Evolutionary conservation across 2,329 filamentous ascomycete species (phyloP).

Genomic region (Xylaria sp.): DNA sequence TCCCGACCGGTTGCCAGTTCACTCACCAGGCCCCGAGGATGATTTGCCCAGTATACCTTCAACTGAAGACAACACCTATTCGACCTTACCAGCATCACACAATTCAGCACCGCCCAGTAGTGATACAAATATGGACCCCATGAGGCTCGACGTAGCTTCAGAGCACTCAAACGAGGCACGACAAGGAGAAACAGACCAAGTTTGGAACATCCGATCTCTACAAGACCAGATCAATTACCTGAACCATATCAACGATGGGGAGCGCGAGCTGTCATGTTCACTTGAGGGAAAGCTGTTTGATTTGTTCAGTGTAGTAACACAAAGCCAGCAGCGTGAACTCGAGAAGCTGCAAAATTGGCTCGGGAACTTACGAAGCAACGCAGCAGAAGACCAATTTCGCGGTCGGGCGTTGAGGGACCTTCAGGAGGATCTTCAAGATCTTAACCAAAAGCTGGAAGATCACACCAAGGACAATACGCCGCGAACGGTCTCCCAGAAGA

Average conservation of each 20-base stretch:
- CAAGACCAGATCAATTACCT: conserved; percentile 3
- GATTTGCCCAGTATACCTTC: conserved; percentile 5
- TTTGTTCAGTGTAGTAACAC: conserved; percentile 21
- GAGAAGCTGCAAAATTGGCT: conserved; percentile 23
- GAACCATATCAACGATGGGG: neutral
- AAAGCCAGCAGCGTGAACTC: conserved; percentile 25
- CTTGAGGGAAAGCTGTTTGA: conserved; percentile 20
- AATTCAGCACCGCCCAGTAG: neutral
- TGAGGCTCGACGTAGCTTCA: neutral
- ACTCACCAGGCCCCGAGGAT: conserved; percentile 1
- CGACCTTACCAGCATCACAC: neutral
- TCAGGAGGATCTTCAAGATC: conserved; percentile 11
- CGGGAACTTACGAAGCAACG: conserved; percentile 8
- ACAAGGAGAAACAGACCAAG: neutral
- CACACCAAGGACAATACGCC: conserved; percentile 9
- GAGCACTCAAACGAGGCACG: neutral
- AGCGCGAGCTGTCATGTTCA: neutral
- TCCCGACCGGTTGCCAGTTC: conserved; percentile 16
- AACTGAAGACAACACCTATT: neutral
- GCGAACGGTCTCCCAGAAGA: neutral
- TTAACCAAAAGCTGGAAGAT: conserved; percentile 15
- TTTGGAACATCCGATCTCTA: conserved; percentile 1
- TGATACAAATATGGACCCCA: neutral
- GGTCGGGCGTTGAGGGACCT: conserved; percentile 10
- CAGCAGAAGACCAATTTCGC: conserved; percentile 7